Conservation (phyloP, 805 yeast species). For the Barnettozyma sucrosica region DNA sequence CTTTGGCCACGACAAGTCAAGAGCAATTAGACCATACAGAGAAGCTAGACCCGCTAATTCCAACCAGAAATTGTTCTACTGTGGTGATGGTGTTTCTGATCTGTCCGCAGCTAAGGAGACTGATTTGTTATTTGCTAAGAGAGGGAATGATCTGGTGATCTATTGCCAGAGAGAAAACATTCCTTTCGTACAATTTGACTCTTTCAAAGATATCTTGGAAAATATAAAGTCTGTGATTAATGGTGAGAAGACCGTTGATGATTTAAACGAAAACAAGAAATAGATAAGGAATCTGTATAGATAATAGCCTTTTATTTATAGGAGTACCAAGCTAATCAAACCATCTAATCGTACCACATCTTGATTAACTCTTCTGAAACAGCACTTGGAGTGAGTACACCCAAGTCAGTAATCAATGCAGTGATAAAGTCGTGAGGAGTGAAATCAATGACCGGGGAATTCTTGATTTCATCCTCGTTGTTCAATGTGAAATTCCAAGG, state of each 20-base stretch:
- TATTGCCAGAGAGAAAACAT: conserved; percentile 77
- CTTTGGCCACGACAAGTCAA: conserved; percentile 94
- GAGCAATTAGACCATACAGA: conserved; percentile 53
- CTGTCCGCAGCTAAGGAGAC: conserved; percentile 94
- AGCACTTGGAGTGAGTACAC: conserved; percentile 95
- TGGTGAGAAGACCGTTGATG: conserved; percentile 33
- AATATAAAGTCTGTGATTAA: conserved; percentile 51
- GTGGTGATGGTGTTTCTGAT: conserved; percentile 98
- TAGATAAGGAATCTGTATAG: neutral
- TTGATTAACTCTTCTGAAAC: conserved; percentile 97
- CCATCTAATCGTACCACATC: conserved; percentile 83
- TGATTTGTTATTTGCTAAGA: conserved; percentile 86
- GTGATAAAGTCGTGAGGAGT: conserved; percentile 95
- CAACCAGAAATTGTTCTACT: conserved; percentile 74
- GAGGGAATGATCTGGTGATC: conserved; percentile 82
- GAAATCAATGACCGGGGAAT: conserved; percentile 70
- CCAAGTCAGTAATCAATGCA: conserved; percentile 92
- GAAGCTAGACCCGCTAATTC: conserved; percentile 24
- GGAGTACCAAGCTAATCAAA: neutral
- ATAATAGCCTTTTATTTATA: neutral
- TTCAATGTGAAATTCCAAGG: conserved; percentile 40
- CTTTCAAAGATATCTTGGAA: conserved; percentile 68
- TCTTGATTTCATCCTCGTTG: conserved; percentile 31
- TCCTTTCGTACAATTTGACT: conserved; percentile 77
- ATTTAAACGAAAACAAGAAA: conserved; percentile 27